A percentile compares a stretch with the other conserved stretches of the same genome.
These are phyloP conservation scores for Trametes polyzona DNA, from an alignment of 1,284 basidiomycete genomes.

Conservation along the genomic window DNA sequence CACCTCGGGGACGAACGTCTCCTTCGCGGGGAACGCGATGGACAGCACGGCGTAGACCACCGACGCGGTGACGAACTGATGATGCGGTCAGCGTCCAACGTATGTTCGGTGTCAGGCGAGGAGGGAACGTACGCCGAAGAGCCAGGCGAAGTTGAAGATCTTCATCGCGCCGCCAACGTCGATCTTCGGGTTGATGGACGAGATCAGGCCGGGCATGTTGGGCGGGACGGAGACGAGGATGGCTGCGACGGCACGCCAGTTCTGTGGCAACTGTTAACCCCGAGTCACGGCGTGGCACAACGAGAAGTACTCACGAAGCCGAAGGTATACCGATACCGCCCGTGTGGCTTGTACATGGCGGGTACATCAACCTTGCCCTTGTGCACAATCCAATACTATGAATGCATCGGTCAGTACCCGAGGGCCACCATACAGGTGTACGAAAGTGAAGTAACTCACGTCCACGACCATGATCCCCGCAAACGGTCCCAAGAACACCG, in stretches of 20 bases:
- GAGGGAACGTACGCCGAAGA: conserved; percentile 62
- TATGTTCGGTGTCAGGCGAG: background rate
- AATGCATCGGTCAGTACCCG: background rate
- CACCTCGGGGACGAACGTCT: conserved; percentile 57
- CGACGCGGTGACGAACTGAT: conserved; percentile 46
- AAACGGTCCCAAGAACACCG: conserved; percentile 75
- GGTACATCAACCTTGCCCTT: conserved; percentile 66
- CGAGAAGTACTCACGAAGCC: conserved; percentile 55
- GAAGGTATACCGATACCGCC: conserved; percentile 64
- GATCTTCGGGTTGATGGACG: conserved; percentile 64
- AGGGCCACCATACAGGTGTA: background rate
- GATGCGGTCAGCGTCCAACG: background rate
- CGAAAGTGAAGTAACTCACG: conserved; percentile 42
- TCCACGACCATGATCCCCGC: conserved; percentile 76
- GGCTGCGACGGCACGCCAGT: conserved; percentile 72
- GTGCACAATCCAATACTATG: conserved; percentile 70
- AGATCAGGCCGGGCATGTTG: conserved; percentile 69
- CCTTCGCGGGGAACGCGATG: conserved; percentile 55
- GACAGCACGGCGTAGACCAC: conserved; percentile 57
- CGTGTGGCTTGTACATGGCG: conserved; percentile 70
- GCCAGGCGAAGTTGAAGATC: conserved; percentile 71
- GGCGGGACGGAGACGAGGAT: conserved; percentile 66
- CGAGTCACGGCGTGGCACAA: background rate
- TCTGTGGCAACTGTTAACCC: conserved; percentile 43
- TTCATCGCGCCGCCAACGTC: conserved; percentile 53